phyloP scores from a whole-genome alignment of 1,284 basidiomycete genomes.

The Rhodotorula sp. region DNA sequence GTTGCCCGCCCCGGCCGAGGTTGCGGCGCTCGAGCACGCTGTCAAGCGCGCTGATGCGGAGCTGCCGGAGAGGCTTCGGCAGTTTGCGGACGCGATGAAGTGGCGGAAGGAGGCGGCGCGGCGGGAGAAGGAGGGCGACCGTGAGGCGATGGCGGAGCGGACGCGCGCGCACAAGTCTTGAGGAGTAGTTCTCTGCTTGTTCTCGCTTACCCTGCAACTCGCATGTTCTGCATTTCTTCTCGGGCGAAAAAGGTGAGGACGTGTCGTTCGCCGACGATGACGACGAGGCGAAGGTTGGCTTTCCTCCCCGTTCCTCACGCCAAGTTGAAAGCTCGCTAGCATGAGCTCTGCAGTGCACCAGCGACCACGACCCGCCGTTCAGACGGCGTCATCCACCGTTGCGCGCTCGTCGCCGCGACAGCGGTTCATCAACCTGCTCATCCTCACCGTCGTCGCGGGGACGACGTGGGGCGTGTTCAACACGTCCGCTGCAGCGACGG shows the following conservation, averaged over 20 bases:
- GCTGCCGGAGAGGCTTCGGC: neutral
- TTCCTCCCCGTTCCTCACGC: neutral
- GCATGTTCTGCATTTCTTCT: neutral
- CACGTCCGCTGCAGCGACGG: conserved; percentile 16
- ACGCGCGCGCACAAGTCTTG: neutral
- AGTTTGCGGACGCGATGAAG: conserved; percentile 12
- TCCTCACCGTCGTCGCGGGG: conserved; percentile 31
- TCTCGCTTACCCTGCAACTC: neutral
- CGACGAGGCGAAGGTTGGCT: neutral
- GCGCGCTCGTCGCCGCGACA: neutral
- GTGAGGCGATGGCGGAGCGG: neutral
- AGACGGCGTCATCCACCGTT: neutral
- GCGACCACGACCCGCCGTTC: neutral
- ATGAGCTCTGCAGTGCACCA: conserved; percentile 7
- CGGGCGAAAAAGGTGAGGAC: neutral
- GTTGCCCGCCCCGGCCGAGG: neutral
- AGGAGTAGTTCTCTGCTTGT: neutral
- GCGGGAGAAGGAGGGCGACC: neutral
- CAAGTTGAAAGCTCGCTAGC: neutral
- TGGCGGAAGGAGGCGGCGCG: conserved; percentile 12
- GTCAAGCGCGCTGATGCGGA: neutral
- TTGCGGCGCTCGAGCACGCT: neutral
- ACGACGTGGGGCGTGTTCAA: conserved; percentile 20
- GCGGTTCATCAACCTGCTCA: conserved; percentile 22
- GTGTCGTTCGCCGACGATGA: neutral